Conservation (phyloP, 176 grass and related monocot species). For the Ensete glaucum region DNA sequence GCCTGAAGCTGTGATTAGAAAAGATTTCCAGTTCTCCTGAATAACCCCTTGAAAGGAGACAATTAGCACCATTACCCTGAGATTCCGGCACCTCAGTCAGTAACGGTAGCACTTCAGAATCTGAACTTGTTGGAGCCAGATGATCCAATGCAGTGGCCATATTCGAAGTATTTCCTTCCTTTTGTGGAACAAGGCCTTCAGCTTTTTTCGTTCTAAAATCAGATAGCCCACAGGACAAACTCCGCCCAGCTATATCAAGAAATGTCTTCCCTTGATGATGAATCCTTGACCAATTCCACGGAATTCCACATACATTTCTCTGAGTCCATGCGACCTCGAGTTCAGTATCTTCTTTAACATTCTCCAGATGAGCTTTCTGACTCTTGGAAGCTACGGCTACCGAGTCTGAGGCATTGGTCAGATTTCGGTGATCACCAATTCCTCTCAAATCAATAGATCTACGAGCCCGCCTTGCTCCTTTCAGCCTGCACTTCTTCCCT, state of each 20-base stretch:
- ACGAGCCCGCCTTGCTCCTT: conserved; percentile 16
- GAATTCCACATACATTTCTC: conserved; percentile 79
- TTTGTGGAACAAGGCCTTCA: conserved; percentile 32
- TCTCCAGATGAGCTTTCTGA: conserved; percentile 3
- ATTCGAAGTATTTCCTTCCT: conserved; percentile 35
- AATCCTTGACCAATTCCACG: conserved; percentile 98
- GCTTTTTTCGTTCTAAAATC: conserved; percentile 61
- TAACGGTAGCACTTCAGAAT: conserved; percentile 73
- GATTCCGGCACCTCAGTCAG: conserved; percentile 33
- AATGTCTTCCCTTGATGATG: conserved; percentile 85
- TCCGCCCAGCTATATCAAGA: conserved; percentile 80
- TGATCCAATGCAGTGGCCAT: conserved; percentile 36
- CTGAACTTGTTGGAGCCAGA: conserved; percentile 52
- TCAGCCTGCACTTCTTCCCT: conserved; percentile 29
- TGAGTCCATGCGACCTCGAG: conserved; percentile 36
- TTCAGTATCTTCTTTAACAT: conserved; percentile 29
- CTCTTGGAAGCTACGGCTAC: conserved; percentile 2
- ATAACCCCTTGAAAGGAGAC: conserved; percentile 34
- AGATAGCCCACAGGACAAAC: conserved; percentile 81
- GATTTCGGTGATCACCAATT: not conserved
- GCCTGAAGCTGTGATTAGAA: conserved; percentile 44
- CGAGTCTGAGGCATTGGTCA: not conserved
- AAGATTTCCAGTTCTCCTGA: conserved; percentile 83
- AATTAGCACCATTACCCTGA: conserved; percentile 18
- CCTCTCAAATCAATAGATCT: conserved; percentile 13